Percentiles rank a stretch among this genome's conserved stretches.
Evolutionary conservation across 1,284 basidiomycete species (phyloP).

Genomic region (Filobasidium uniguttulatum): DNA sequence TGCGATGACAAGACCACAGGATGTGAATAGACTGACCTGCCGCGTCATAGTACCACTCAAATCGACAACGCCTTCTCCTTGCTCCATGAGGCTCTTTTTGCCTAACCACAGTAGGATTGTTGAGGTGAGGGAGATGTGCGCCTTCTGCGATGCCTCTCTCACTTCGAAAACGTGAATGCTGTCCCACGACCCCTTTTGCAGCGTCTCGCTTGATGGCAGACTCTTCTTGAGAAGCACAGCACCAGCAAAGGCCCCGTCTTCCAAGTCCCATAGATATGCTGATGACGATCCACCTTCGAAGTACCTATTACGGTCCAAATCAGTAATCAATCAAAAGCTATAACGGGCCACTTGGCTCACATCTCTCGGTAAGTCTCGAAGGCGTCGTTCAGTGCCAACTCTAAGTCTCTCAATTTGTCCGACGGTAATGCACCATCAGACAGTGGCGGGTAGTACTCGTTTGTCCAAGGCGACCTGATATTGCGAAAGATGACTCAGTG

Average conservation of each 20-base stretch:
- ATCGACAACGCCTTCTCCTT: slow-evolving; percentile 45
- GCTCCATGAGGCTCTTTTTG: slow-evolving; percentile 41
- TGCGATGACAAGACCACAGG: not conserved
- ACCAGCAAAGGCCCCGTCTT: slow-evolving; percentile 81
- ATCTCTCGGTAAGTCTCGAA: slow-evolving; percentile 96
- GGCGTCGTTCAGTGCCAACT: slow-evolving; percentile 84
- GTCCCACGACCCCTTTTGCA: slow-evolving; percentile 67
- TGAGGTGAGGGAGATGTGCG: slow-evolving; percentile 93
- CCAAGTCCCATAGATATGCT: slow-evolving; percentile 96
- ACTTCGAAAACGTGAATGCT: slow-evolving; percentile 97
- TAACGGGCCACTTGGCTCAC: slow-evolving; percentile 41
- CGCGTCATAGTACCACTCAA: slow-evolving; percentile 93
- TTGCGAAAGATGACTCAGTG: not conserved
- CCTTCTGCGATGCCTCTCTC: slow-evolving; percentile 71
- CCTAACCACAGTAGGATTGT: slow-evolving; percentile 94
- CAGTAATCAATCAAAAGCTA: not conserved
- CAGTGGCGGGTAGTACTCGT: slow-evolving; percentile 71
- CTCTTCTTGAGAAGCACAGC: slow-evolving; percentile 94
- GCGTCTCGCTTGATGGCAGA: slow-evolving; percentile 33
- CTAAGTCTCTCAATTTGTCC: slow-evolving; percentile 72
- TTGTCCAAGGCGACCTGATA: slow-evolving; percentile 86
- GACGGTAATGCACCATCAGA: slow-evolving; percentile 78
- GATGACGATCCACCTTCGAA: slow-evolving; percentile 95
- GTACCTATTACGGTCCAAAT: slow-evolving; percentile 47
- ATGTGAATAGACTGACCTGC: too few relatives aligned